Evolutionary conservation across 2,329 filamentous ascomycete genomes (phyloP), one percentile per base, ranked within the genome.

Genomic region (Botryotinia globosa): DNA sequence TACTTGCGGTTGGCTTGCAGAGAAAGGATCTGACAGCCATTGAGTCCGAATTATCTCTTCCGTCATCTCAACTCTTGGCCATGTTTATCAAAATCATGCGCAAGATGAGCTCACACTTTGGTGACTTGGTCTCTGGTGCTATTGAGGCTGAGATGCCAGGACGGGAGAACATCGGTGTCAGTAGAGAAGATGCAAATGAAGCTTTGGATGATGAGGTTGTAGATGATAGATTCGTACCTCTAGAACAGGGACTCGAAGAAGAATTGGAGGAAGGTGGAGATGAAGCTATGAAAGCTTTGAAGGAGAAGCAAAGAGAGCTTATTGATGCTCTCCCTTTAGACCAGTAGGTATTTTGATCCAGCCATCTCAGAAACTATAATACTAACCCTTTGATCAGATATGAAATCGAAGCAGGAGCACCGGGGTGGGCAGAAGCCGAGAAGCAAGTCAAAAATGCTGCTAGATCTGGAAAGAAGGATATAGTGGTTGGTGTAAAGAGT

Each of bases 71-170:
- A 83, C 85, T 98, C 5, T 86, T 99, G 75, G 94, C 95, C 74
- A 97, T 98, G 92, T 98, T 99, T 82, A 93, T 97, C 81, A 99
- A 99, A 85, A 92, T 97, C 74, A 87, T 98, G 74, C 90, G 94
- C 76, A 98, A 98, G 84, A 87, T 97, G 56, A 92, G 92, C 4
- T 86, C 88, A 4, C 89, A 94, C 80, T 96, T 99, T 83, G 88
- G 90, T 45, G 84, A 86, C 5, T 83, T 98, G 0, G 87, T 98
- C 4, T 89, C 94, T 59, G 89, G 89, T 5, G 94, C 93, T 0
- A 90, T 91, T 18, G 90, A 89, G 72, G 88, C 89, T 1, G 85
- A 89, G 64, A 84, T 94, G 78, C 91, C 91, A 5, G 83, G 85
- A 62, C 82, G 86, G 3, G 85, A 88, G 77, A 85, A 81, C 8